Percentiles rank a stretch among this genome's conserved stretches.
Conservation (phyloP, 1,284 basidiomycete species). For the Leccinum angustisporum region DNA sequence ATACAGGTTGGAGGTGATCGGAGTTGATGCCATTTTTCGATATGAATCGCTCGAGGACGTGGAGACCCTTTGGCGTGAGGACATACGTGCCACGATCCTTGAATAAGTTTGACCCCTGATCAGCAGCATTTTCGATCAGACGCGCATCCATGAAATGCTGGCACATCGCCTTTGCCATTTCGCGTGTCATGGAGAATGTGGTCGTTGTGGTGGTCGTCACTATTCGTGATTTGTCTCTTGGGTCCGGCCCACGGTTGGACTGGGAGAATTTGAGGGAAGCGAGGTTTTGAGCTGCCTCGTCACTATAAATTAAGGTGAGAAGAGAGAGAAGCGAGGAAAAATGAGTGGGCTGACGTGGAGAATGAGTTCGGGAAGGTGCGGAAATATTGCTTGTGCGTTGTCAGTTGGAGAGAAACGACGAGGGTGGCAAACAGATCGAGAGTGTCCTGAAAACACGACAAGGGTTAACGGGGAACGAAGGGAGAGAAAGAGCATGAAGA, state of each 20-base stretch:
- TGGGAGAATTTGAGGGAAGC: constrained; percentile 98
- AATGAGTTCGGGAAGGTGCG: constrained; percentile 94
- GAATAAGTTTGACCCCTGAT: constrained; percentile 85
- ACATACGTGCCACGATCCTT: constrained; percentile 97
- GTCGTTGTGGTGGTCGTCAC: constrained; percentile 99
- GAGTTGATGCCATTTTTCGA: constrained; percentile 98
- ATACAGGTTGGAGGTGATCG: constrained; percentile 89
- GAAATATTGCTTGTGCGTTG: constrained; percentile 94
- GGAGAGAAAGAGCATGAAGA: constrained; percentile 6
- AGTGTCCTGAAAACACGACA: constrained; percentile 71
- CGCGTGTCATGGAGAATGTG: constrained; percentile 98
- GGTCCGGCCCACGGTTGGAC: constrained; percentile 97
- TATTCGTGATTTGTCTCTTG: constrained; percentile 94
- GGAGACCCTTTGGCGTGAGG: constrained; percentile 96
- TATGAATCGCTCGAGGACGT: constrained; percentile 98
- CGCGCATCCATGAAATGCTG: constrained; percentile 99
- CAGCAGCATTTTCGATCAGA: constrained; percentile 94
- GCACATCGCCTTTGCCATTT: constrained; percentile 99
- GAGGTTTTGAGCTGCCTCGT: constrained; percentile 93
- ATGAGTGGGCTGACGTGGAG: constrained; percentile 69
- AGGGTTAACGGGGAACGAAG: background rate
- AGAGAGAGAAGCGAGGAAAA: constrained; percentile 10
- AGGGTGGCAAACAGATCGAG: constrained; percentile 98
- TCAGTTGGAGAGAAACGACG: constrained; percentile 89
- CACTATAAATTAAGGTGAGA: constrained; percentile 50